Conservation (phyloP, 495 filamentous ascomycete genomes). For the Hypoxylon crocopeplum region DNA sequence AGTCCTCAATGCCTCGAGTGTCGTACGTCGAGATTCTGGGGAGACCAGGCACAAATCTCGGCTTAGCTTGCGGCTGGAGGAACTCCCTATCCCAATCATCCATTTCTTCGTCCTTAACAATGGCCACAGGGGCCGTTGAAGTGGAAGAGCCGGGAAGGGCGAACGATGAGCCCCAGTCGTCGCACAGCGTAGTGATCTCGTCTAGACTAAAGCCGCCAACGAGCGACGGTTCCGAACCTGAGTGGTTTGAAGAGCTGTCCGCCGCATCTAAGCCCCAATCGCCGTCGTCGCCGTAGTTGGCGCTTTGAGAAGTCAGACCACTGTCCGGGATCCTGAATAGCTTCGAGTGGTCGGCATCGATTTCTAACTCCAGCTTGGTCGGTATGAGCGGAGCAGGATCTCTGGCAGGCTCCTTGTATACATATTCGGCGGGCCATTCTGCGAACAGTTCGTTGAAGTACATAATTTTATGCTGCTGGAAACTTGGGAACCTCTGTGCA, state of each 20-base stretch:
- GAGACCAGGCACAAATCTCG: constrained; percentile 47
- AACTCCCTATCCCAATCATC: constrained; percentile 63
- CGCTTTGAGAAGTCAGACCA: constrained; percentile 53
- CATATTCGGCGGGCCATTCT: constrained; percentile 72
- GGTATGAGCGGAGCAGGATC: constrained; percentile 66
- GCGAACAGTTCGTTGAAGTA: constrained; percentile 77
- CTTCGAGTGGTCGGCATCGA: constrained; percentile 81
- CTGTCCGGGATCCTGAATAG: constrained; percentile 71
- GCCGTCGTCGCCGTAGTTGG: constrained; percentile 63
- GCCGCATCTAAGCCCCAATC: constrained; percentile 52
- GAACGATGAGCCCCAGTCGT: constrained; percentile 78
- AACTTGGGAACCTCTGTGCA: constrained; percentile 71
- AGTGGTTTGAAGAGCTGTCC: constrained; percentile 51
- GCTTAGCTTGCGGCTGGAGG: constrained; percentile 48
- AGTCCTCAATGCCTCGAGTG: constrained; percentile 56
- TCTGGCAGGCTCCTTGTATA: constrained; percentile 73
- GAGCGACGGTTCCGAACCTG: constrained; percentile 60
- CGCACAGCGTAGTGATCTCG: constrained; percentile 80
- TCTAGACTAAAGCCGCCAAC: constrained; percentile 73
- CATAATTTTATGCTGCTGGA: constrained; percentile 67
- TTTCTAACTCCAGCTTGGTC: constrained; percentile 84
- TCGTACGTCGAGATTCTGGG: constrained; percentile 51
- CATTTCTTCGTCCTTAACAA: constrained; percentile 52
- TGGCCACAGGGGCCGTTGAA: constrained; percentile 18
- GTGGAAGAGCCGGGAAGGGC: constrained; percentile 38